Evolutionary conservation across 2,329 filamentous ascomycete species (phyloP), one percentile per base, ranked within the genome.

Genomic region (Leptographium wingfieldii): DNA sequence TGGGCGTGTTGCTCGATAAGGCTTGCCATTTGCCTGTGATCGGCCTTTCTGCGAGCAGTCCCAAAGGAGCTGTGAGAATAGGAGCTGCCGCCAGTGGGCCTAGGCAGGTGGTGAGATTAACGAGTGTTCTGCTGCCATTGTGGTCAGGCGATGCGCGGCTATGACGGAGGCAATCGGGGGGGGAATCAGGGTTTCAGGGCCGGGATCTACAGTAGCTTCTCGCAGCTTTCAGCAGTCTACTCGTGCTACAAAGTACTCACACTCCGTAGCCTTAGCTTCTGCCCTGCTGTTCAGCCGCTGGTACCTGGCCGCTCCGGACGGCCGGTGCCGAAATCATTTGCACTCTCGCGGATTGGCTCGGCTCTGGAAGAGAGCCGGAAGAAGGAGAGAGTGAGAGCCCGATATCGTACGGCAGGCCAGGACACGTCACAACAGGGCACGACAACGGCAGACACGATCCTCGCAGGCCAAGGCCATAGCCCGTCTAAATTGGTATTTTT

Each of bases 401-500:
- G 48, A 10, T 27, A 16, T 14, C 49, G 14, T 40, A 40, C 38
- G 38, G 38, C 14, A 16, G 10, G 38, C 14, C 38, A 40, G 11
- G 49, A 19, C 51, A 31, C 12, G 49, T 3, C 49, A 53, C 25
- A 53, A 12, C 25, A 53, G 27, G 27, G 29, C 31, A 27, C 5
- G 40, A 16, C 29, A 22, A 35, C 56, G 56, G 33, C 25, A 43
- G 40, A 46, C 16, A 46, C 6, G 16, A 19, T n/a, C 43, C 43
- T n/a, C 19, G 43, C 43, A 46, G 19, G 43, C 43, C 22, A 51
- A 51, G 53, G 31, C 33, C 59, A 55, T 57, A 35, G 61, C 59
- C 62, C 73, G 70, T 79, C 76, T 78, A 78, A 78, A 72, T 74
- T 71, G 73, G 56, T 60, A 79, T 79, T 76, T 77, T 27, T 48